These are phyloP conservation scores for Dentipellis fragilis DNA, from an alignment of 768 basidiomycete genomes.

Conservation along the genomic window DNA sequence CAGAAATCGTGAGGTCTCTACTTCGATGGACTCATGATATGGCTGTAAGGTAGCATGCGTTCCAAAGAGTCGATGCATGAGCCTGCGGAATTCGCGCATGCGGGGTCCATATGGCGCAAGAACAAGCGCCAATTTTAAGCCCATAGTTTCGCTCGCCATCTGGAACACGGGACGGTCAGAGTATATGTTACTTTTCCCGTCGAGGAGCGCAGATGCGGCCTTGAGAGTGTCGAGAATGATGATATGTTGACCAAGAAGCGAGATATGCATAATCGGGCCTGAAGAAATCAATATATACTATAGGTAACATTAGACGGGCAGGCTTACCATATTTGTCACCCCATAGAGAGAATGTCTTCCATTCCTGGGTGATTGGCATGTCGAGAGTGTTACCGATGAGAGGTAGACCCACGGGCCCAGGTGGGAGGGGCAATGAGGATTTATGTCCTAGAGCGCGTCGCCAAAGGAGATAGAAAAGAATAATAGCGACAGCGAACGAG, in stretches of 20 bases:
- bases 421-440: background rate
- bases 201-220: constrained; percentile 12
- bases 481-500: no score
- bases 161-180: constrained; percentile 8
- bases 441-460: no score
- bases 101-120: constrained; percentile 3
- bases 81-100: background rate
- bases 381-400: background rate
- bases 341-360: background rate
- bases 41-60: background rate
- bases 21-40: background rate
- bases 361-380: background rate
- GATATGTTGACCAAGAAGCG: constrained; percentile 3
- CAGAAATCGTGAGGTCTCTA: constrained; percentile 1
- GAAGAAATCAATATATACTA: background rate
- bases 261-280: constrained; percentile 9
- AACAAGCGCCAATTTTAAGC: background rate
- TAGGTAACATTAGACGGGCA: background rate
- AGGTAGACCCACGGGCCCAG: background rate
- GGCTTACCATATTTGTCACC: background rate
- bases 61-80: constrained; percentile 2
- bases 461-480: no score
- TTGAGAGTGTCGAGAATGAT: constrained; percentile 11
- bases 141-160: constrained; percentile 1
- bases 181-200: constrained; percentile 12